phyloP scores from a whole-genome alignment of 2,329 filamentous ascomycete species.

The Fusarium stilboides region DNA sequence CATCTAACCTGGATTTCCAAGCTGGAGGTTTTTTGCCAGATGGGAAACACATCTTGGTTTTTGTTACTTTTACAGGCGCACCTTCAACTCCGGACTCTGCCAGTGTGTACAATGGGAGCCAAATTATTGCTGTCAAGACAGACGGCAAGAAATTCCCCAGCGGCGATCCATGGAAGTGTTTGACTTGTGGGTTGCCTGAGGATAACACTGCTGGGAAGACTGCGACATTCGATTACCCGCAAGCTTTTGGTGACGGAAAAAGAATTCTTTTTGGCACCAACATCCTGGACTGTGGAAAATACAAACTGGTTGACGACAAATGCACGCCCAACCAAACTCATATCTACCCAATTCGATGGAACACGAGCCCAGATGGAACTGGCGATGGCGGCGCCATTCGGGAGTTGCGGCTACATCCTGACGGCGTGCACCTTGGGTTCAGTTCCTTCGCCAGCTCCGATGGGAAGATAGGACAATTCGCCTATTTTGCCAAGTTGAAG shows the following conservation, averaged over 20 bases:
- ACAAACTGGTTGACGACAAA: constrained; percentile 49
- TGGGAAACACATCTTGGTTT: constrained; percentile 58
- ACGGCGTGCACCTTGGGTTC: constrained; percentile 61
- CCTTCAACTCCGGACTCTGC: constrained; percentile 55
- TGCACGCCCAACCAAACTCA: constrained; percentile 1
- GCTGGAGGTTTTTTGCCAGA: constrained; percentile 57
- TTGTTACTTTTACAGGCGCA: constrained; percentile 59
- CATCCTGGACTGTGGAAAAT: constrained; percentile 57
- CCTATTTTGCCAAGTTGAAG: constrained; percentile 56
- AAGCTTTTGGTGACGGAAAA: constrained; percentile 58
- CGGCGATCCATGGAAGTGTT: constrained; percentile 63
- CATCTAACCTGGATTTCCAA: not conserved
- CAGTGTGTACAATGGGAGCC: constrained; percentile 59
- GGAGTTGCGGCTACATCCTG: constrained; percentile 63
- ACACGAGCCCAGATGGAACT: constrained; percentile 44
- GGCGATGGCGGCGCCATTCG: constrained; percentile 55
- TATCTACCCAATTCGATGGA: constrained; percentile 22
- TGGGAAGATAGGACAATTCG: constrained; percentile 42
- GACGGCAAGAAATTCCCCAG: constrained; percentile 59
- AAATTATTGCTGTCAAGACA: constrained; percentile 60
- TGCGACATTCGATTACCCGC: constrained; percentile 57
- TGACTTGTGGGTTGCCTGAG: constrained; percentile 59
- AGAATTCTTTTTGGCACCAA: constrained; percentile 53
- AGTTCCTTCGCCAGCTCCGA: constrained; percentile 53
- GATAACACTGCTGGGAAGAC: constrained; percentile 47